Conservation (phyloP, 2,329 filamentous ascomycete species). For the Coniosporium tulheliwenetii region DNA sequence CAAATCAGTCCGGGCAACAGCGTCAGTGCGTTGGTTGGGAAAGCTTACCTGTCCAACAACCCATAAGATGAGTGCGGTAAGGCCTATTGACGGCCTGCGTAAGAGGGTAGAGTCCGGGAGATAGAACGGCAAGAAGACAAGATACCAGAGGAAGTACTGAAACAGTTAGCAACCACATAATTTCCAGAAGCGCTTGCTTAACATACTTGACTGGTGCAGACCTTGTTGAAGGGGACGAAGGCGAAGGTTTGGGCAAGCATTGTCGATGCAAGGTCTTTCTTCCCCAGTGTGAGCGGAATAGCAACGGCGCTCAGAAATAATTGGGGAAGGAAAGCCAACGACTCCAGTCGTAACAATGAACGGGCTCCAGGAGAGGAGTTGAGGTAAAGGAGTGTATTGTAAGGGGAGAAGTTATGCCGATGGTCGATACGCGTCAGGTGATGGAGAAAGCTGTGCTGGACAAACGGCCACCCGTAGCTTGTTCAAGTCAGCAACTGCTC, state of each 20-base stretch:
- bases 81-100: slow-evolving; percentile 41
- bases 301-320: slow-evolving; percentile 62
- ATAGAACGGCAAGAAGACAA: slow-evolving; percentile 84
- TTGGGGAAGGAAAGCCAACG: slow-evolving; percentile 79
- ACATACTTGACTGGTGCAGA: slow-evolving; percentile 88
- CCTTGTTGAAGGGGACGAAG: slow-evolving; percentile 97
- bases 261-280: slow-evolving; percentile 62
- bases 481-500: slow-evolving; percentile 4
- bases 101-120: slow-evolving; percentile 67
- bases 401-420: slow-evolving; percentile 95
- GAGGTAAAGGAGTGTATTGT: slow-evolving; percentile 82
- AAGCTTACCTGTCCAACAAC: slow-evolving; percentile 46
- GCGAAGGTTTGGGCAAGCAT: slow-evolving; percentile 95
- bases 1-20: slow-evolving; percentile 1
- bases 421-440: slow-evolving; percentile 89
- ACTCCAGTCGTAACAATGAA: slow-evolving; percentile 42
- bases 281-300: slow-evolving; percentile 62
- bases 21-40: neutral
- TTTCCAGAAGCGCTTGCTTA: neutral
- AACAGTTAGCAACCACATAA: neutral
- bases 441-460: slow-evolving; percentile 84
- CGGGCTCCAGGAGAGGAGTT: slow-evolving; percentile 46
- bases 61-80: slow-evolving; percentile 56
- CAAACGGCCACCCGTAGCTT: slow-evolving; percentile 65
- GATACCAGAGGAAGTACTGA: slow-evolving; percentile 97